A percentile compares a stretch with the other conserved stretches of the same genome.
Conservation (phyloP, 1,139 yeast genomes). For the Yamadazyma trypodendri region DNA sequence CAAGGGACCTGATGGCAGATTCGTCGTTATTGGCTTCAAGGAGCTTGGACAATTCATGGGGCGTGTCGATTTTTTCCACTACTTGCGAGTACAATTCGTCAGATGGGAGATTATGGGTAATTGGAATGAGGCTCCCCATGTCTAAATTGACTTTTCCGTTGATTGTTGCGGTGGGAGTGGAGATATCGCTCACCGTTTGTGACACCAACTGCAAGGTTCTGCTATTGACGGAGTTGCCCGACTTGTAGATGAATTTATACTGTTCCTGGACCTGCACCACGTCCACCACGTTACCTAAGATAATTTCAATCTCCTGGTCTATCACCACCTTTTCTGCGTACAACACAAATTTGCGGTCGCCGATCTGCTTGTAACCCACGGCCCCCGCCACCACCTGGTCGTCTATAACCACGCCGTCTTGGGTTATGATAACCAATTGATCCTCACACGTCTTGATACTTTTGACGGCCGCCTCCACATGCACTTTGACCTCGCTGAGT, state of each 20-base stretch:
- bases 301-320: conserved; percentile 2
- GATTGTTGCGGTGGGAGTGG: not conserved
- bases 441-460: conserved; percentile 4
- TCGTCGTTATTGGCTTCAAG: conserved; percentile 32
- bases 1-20: conserved; percentile 33
- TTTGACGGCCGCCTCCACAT: conserved; percentile 2
- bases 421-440: conserved; percentile 7
- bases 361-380: not conserved
- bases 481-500: conserved; percentile 2
- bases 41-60: conserved; percentile 18
- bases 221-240: conserved; percentile 8
- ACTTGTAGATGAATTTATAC: conserved; percentile 10
- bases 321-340: conserved; percentile 4
- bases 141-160: conserved; percentile 3
- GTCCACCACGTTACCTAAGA: conserved; percentile 7
- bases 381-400: conserved; percentile 1
- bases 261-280: conserved; percentile 3
- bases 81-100: conserved; percentile 6
- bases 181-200: conserved; percentile 6
- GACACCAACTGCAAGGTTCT: conserved; percentile 4
- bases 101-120: conserved; percentile 5
- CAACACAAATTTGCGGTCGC: conserved; percentile 4
- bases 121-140: conserved; percentile 5
- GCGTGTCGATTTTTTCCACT: conserved; percentile 4
- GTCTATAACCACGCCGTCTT: conserved; percentile 9